Evolutionary conservation across 768 basidiomycete species (phyloP).

Genomic region (Lepiota brunneoincarnata): DNA sequence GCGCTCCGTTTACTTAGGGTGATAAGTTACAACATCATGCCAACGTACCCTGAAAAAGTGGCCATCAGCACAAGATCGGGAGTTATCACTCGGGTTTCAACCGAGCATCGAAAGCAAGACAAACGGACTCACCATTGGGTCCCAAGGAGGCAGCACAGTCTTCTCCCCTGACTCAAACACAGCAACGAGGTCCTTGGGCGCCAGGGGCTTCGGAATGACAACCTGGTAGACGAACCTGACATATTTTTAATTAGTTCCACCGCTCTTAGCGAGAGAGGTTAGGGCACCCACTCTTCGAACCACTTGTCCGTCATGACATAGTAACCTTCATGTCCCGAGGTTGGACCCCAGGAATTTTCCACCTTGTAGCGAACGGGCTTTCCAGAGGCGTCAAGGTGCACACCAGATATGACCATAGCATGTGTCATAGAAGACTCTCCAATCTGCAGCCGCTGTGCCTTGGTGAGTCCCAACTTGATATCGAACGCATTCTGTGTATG

Average conservation of each 20-base stretch:
- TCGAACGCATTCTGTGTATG: conserved; percentile 83
- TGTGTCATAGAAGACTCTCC: conserved; percentile 93
- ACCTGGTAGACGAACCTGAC: conserved; percentile 88
- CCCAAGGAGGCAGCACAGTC: conserved; percentile 83
- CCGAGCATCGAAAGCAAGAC: background rate
- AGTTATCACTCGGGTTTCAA: background rate
- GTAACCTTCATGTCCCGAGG: conserved; percentile 77
- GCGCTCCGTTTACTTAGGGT: background rate
- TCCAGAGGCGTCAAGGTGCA: conserved; percentile 76
- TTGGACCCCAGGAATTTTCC: conserved; percentile 93
- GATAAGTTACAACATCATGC: conserved; percentile 14
- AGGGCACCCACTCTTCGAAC: conserved; percentile 77
- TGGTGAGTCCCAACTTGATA: conserved; percentile 75
- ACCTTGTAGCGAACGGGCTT: conserved; percentile 90
- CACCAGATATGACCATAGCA: conserved; percentile 92
- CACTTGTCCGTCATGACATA: conserved; percentile 91
- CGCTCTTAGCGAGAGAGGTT: background rate
- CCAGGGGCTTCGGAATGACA: conserved; percentile 78
- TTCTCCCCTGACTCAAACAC: conserved; percentile 70
- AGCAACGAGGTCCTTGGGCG: conserved; percentile 77
- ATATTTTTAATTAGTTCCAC: background rate
- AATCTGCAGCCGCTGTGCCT: conserved; percentile 80
- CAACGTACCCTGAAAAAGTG: conserved; percentile 22
- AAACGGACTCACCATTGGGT: conserved; percentile 68
- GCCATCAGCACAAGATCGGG: too few species aligned